Evolutionary conservation across 805 yeast genomes (phyloP), one percentile per base, ranked within the genome.

Genomic region (Candida fluviatilis): DNA sequence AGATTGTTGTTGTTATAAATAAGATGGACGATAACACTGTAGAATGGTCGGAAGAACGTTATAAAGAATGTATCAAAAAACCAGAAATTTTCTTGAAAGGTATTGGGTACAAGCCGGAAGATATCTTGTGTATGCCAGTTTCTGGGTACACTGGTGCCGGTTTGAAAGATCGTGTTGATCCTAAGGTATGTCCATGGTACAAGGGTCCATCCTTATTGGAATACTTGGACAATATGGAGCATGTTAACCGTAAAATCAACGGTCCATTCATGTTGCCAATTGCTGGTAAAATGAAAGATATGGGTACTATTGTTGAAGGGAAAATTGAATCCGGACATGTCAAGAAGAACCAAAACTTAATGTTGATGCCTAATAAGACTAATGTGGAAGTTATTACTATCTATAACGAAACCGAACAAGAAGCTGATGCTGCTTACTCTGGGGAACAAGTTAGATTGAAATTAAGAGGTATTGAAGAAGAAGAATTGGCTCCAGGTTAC

Each of bases 1-100:
- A 82, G 63, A 77, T 91, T 63, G 74, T 93, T 47, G 96, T 91
- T 42, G 97, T 85, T 38, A 89, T 91, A 51, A 93, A 93, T 74
- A 93, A 93, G 78, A 91, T 93, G 98, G 99, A 93, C 68, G 99
- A 93, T 59, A 84, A 96, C 35, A 93, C 99, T 35, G 99, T 93
- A 34, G 66, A 64, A 47, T 93, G 99, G 99, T 84, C 96, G 18
- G 78, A 90, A 68, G 95, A 85, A 59, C 84, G 99, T 67, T 93
- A 87, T 64, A 88, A 86, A 52, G 98, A 93, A 72, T 93, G 98
- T 78, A 89, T 85, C 47, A 64, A 79, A 50, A 93, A 91, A 66
- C 71, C 95, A 49, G 78, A 80, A 17, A 55, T 60, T 35, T 93
- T 81, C 74, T 76, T 93, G 63, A 87, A 78, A 60, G 91, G 89